Percentiles rank a stretch among this genome's conserved stretches.
Evolutionary conservation across 495 filamentous ascomycete genomes (phyloP).

Genomic region (Pseudoneurospora amorphoporcata): DNA sequence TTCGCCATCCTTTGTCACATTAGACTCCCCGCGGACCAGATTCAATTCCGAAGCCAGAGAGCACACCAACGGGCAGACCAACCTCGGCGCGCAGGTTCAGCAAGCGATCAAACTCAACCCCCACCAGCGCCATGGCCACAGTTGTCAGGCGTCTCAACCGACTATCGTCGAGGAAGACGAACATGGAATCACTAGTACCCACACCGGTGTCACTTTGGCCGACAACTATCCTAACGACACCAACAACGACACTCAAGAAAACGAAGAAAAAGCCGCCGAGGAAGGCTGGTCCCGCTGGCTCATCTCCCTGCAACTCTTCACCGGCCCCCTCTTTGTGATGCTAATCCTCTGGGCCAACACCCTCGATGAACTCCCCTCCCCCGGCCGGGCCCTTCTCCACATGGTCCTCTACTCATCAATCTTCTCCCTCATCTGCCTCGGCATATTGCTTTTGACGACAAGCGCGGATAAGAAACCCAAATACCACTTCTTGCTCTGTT

Average conservation of each 20-base stretch:
- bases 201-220: not conserved
- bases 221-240: not conserved
- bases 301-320: conserved; percentile 71
- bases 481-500: conserved; percentile 68
- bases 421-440: conserved; percentile 55
- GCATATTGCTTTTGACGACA: conserved; percentile 52
- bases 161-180: not conserved
- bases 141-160: not conserved
- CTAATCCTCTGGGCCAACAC: conserved; percentile 67
- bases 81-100: not conserved
- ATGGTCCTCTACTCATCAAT: conserved; percentile 61
- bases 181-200: not conserved
- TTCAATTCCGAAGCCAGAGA: not conserved
- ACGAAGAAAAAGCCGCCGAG: not conserved
- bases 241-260: not conserved
- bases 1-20: conserved; percentile 6
- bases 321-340: conserved; percentile 74
- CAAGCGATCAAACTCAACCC: not conserved
- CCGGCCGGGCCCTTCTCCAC: conserved; percentile 37
- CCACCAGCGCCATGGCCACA: not conserved
- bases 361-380: conserved; percentile 37
- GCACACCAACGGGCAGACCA: not conserved
- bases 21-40: not conserved
- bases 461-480: conserved; percentile 44
- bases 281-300: conserved; percentile 85